Base-by-base conservation (phyloP, 306 rosid genomes). In the Trifolium subterraneum region DNA sequence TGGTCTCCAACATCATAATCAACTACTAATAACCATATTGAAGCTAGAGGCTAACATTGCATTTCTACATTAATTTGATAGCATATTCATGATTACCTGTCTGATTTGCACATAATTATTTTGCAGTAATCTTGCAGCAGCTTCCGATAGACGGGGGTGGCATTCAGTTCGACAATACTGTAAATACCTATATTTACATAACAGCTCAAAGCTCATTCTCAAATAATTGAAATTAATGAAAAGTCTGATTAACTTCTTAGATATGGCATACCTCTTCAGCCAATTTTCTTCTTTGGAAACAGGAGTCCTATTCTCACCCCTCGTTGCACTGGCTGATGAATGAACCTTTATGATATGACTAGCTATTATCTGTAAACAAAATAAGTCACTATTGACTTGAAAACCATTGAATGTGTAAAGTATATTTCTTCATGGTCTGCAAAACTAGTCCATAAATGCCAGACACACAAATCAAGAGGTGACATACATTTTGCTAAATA, bases 341-440 rank as follows among this genome's bases (percentile, higher is more conserved):
- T 94, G 99, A 36, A 94, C 85, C 82, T 85, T 92, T 68, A 94
- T 90, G 86, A 94, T 84, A 80, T 94, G 99, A 79, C 90, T 90
- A 31, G 97, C 97, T 79, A 94, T 94, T 56, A 84, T 76, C 99
- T 94, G 96, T 48, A 77, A 84, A 71, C 3, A 72, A 77, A 75
- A 64, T 44, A 68, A 20, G 41, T 79, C 64, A 75, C 38, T 74
- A 68, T 33, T 66, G 55, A 71, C 70, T 48, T 58, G 18, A 47
- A 70, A 56, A 47, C 60, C 56, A 29, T 50, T 52, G 59, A 54
- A 76, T 41, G 77, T 6, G 75, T 51, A 45, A 73, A 71, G 20
- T 27, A 60, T 31, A 67, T 70, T 65, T 75, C 13, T 47, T 4
- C 65, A 60, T 45, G 71, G 66, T 38, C 44, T 19, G 50, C 59